These are phyloP conservation scores for Verticillium nubilum DNA, from an alignment of 2,329 filamentous ascomycete genomes.

Conservation along the genomic window DNA sequence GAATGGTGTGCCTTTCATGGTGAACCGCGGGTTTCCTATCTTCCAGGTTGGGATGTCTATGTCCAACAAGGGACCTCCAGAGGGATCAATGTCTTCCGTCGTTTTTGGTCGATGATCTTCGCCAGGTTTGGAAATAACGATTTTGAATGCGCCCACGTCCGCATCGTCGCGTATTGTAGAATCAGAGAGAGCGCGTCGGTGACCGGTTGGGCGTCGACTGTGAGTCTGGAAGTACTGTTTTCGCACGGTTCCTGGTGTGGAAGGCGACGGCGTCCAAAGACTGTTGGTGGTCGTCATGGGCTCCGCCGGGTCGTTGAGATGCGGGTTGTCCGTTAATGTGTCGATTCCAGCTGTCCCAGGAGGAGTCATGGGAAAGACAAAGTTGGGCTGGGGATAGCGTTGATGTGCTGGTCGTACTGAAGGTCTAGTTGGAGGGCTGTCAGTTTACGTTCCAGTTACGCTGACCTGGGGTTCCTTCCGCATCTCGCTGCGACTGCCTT, in stretches of 20 bases:
- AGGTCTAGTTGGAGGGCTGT: conserved; percentile 36
- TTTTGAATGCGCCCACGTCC: conserved; percentile 67
- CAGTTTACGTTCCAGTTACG: conserved; percentile 7
- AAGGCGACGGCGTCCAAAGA: conserved; percentile 39
- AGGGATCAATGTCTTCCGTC: conserved; percentile 47
- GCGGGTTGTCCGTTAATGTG: conserved; percentile 25
- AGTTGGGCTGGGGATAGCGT: conserved; percentile 55
- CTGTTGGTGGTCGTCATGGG: conserved; percentile 17
- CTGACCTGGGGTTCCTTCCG: not conserved
- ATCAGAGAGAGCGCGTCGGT: conserved; percentile 66
- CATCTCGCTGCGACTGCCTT: not conserved
- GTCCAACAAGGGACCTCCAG: conserved; percentile 53
- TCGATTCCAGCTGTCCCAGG: conserved; percentile 54
- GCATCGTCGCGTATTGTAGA: conserved; percentile 67
- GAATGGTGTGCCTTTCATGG: conserved; percentile 66
- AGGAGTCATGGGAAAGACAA: conserved; percentile 56
- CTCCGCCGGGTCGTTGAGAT: conserved; percentile 16
- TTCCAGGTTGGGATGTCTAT: conserved; percentile 80
- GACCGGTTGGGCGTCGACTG: conserved; percentile 25
- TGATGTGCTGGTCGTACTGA: conserved; percentile 56
- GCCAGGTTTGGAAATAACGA: conserved; percentile 70
- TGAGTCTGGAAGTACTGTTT: conserved; percentile 26
- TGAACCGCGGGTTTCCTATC: conserved; percentile 78
- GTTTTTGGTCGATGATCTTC: conserved; percentile 57
- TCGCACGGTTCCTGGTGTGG: conserved; percentile 25